A percentile compares a stretch with the other conserved stretches of the same genome.
Evolutionary conservation across 805 yeast species (phyloP).

Genomic region (Starmerella geochares): DNA sequence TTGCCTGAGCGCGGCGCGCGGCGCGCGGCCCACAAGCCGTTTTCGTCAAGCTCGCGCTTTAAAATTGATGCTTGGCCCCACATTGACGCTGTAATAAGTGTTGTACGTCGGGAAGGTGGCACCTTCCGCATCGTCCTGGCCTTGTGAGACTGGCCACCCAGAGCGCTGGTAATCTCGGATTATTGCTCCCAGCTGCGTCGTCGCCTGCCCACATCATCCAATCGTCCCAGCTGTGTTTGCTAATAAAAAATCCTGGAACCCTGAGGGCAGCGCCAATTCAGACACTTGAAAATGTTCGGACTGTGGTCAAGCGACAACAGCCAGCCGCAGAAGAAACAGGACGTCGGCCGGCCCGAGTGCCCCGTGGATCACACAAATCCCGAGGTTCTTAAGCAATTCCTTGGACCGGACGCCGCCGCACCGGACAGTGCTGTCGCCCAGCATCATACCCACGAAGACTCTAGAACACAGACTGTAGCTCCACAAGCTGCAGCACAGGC

Average conservation of each 20-base stretch:
- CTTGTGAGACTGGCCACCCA: no score
- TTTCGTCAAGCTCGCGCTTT: no score
- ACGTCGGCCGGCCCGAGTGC: slow-evolving; percentile 7
- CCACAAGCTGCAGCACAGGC: background rate
- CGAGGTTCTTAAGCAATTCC: slow-evolving; percentile 20
- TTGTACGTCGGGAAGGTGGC: no score
- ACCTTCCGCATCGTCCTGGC: background rate
- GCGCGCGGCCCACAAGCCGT: no score
- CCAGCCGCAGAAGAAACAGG: background rate
- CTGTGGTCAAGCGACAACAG: slow-evolving; percentile 1
- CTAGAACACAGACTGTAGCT: background rate
- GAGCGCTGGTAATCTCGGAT: no score
- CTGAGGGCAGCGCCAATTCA: background rate
- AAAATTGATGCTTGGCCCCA: no score
- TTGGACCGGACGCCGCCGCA: background rate
- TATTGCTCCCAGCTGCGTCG: background rate
- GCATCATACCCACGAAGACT: background rate
- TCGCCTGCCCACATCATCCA: no score
- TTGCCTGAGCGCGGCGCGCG: no score
- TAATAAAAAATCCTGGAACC: background rate
- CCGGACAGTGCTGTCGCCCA: background rate
- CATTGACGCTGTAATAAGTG: no score
- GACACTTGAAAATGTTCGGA: background rate
- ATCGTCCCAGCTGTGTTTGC: background rate
- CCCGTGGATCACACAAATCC: slow-evolving; percentile 24